Base-by-base conservation (phyloP, 2,329 filamentous ascomycete species). In the Drechslerella stenobrocha region DNA sequence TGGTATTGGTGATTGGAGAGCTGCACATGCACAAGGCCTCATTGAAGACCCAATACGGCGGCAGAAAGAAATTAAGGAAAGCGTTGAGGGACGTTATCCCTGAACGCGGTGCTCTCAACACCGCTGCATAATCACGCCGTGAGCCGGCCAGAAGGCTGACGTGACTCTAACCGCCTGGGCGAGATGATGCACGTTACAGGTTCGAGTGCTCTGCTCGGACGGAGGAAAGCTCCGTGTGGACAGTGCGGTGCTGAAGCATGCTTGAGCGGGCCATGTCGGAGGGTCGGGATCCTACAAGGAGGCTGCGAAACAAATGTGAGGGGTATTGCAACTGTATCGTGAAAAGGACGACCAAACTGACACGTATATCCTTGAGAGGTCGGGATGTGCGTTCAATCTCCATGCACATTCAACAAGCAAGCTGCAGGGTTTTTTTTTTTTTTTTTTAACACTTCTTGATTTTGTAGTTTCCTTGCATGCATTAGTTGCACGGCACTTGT, bases 61-160 rank as follows among this genome's bases (percentile, higher is more conserved):
- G 18, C 37, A 20, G 15, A n/a, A 42, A 7, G 44, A 47, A 30
- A 45, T 18, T 11, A 30, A 30, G 11, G 11, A 5, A 30, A 5
- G 28, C 5, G 28, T 5, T 5, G 28, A 55, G 47, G 42, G 28
- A 56, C 55, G 52, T 26, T 20, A 67, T 55, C 63, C 63, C 35
- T 56, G 55, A 18, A 22, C 52, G 44, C 53, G 46, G 52, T 48
- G 47, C 52, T 53, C 48, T 46, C 52, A 23, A 45, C 55, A 48
- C 60, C 51, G 28, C 47, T 42, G 37, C 37, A 18, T 18, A 42
- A 42, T 42, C 37, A 42, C 37, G 37, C 46, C 60, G 53, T 40
- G 52, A 66, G 35, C 60, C 60, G 60, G 22, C n/a, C n/a, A n/a
- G n/a, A n/a, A n/a, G n/a, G n/a, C n/a, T n/a, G n/a, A n/a, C n/a